A percentile compares a stretch with the other conserved stretches of the same genome.
Conservation (phyloP, 805 yeast genomes). For the Cyberlindnera sargentensis region DNA sequence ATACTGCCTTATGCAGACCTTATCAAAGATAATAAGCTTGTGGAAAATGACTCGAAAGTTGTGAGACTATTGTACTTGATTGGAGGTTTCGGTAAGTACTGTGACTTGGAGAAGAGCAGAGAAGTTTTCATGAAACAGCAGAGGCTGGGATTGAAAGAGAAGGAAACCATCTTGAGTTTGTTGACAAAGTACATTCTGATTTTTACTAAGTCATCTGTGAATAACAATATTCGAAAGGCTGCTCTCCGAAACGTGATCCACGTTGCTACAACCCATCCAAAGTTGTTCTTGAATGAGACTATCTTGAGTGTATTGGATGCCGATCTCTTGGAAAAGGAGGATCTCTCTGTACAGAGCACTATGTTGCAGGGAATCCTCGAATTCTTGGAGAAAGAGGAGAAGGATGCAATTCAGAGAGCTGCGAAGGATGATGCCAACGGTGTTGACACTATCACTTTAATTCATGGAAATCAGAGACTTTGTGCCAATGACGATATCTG, state of each 20-base stretch:
- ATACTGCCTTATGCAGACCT: slow-evolving; percentile 39
- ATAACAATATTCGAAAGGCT: slow-evolving; percentile 35
- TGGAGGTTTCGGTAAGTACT: slow-evolving; percentile 66
- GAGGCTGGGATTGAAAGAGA: slow-evolving; percentile 35
- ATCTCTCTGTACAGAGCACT: slow-evolving; percentile 38
- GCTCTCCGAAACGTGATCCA: slow-evolving; percentile 53
- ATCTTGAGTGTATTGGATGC: slow-evolving; percentile 45
- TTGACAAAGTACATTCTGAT: slow-evolving; percentile 51
- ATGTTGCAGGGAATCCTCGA: slow-evolving; percentile 51
- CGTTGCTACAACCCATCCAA: slow-evolving; percentile 58
- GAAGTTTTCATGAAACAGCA: slow-evolving; percentile 31
- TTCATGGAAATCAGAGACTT: slow-evolving; percentile 46
- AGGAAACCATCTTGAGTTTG: slow-evolving; percentile 51
- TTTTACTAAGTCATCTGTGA: slow-evolving; percentile 36
- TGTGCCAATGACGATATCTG: slow-evolving; percentile 64
- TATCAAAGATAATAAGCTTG: slow-evolving; percentile 21
- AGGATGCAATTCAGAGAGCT: slow-evolving; percentile 32
- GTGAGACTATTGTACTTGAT: slow-evolving; percentile 53
- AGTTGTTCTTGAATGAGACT: slow-evolving; percentile 52
- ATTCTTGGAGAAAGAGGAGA: slow-evolving; percentile 53
- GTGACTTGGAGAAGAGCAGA: slow-evolving; percentile 47
- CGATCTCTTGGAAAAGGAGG: slow-evolving; percentile 32
- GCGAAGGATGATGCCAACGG: slow-evolving; percentile 30
- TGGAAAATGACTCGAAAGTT: slow-evolving; percentile 36
- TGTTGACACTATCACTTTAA: slow-evolving; percentile 37